phyloP scores from a whole-genome alignment of 768 basidiomycete genomes.

The Kwoniella dejecticola region DNA sequence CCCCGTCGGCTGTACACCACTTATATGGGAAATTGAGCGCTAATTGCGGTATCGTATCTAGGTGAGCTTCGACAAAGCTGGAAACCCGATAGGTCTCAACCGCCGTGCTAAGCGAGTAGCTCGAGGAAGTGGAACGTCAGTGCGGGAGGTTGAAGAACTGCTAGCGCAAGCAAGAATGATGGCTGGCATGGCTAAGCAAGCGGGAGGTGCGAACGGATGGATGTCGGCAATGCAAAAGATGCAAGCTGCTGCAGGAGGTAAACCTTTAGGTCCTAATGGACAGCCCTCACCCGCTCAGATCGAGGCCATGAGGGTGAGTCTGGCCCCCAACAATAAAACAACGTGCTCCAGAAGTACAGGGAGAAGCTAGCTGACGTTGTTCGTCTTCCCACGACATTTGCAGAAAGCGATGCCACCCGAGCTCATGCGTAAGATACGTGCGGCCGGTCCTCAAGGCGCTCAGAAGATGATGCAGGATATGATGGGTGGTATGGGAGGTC shows the following conservation, averaged over 20 bases:
- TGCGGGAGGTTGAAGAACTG: slow-evolving; percentile 96
- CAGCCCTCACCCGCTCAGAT: slow-evolving; percentile 93
- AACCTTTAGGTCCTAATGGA: slow-evolving; percentile 80
- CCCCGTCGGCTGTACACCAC: no score
- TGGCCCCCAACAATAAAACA: no score
- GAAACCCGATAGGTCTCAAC: slow-evolving; percentile 66
- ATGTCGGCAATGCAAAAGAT: slow-evolving; percentile 88
- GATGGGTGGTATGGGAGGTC: slow-evolving; percentile 52
- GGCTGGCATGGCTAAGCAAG: slow-evolving; percentile 97
- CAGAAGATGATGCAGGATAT: slow-evolving; percentile 70
- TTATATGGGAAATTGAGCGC: no score
- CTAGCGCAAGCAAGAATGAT: slow-evolving; percentile 97
- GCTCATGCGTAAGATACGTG: slow-evolving; percentile 82
- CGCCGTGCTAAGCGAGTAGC: slow-evolving; percentile 90
- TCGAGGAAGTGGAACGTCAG: slow-evolving; percentile 86
- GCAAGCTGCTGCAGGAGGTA: slow-evolving; percentile 80
- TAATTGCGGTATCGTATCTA: no score
- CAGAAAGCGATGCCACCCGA: slow-evolving; percentile 93
- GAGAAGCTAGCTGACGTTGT: no score
- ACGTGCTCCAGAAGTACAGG: no score
- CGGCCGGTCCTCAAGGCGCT: slow-evolving; percentile 70
- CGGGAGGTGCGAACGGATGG: slow-evolving; percentile 96
- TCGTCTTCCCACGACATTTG: background rate
- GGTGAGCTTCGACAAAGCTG: slow-evolving; percentile 52
- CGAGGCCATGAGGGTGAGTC: slow-evolving; percentile 83